Conservation (phyloP, 2,329 filamentous ascomycete species). For the Pestalotiopsis sp. region DNA sequence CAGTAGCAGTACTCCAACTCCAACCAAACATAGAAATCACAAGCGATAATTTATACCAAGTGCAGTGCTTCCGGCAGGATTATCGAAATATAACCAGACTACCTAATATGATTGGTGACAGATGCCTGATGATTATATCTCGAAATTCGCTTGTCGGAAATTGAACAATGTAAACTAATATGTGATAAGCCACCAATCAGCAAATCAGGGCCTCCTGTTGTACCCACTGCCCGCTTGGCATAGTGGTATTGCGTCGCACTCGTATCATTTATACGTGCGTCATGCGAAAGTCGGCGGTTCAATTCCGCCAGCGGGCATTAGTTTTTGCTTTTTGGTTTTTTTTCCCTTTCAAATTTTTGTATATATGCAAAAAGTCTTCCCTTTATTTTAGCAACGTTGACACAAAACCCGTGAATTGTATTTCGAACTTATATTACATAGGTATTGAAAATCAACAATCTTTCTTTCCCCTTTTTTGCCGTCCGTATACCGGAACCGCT, state of each 20-base stretch:
- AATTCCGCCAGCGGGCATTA: slow-evolving; percentile 9
- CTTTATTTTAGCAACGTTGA: not conserved
- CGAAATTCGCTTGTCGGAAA: not conserved
- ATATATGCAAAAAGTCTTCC: too few relatives aligned
- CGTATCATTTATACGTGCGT: slow-evolving; percentile 3
- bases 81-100: too few relatives aligned
- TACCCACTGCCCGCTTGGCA: slow-evolving; percentile 9
- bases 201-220: not conserved
- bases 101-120: too few relatives aligned
- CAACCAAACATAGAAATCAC: too few relatives aligned
- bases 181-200: not conserved
- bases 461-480: too few relatives aligned
- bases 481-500: too few relatives aligned
- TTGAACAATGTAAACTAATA: not conserved
- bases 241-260: slow-evolving; percentile 12
- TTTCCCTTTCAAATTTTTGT: too few relatives aligned
- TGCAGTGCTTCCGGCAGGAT: too few relatives aligned
- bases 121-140: too few relatives aligned
- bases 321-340: not conserved
- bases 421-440: not conserved
- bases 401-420: not conserved
- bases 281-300: slow-evolving; percentile 10
- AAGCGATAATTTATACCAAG: too few relatives aligned
- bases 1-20: too few relatives aligned
- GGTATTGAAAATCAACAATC: not conserved